Evolutionary conservation across 2,329 filamentous ascomycete genomes (phyloP).

Genomic region (Xylaria sp.): DNA sequence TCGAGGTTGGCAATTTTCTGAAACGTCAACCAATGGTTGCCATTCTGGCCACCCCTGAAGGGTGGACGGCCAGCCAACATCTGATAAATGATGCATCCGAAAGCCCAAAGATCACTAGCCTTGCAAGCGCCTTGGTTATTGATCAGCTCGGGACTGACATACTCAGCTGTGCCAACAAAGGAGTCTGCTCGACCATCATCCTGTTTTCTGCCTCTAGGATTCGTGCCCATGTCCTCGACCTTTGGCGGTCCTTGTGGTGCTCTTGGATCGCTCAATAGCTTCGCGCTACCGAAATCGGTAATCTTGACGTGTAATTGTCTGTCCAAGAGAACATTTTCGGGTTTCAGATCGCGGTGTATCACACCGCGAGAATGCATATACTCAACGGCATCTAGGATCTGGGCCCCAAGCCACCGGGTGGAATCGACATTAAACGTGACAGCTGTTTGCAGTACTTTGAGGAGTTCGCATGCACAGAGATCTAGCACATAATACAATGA

Average conservation of each 20-base stretch:
- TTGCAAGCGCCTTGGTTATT: slow-evolving; percentile 98
- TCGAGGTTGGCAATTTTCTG: slow-evolving; percentile 96
- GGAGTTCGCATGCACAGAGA: slow-evolving; percentile 87
- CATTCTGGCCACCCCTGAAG: slow-evolving; percentile 93
- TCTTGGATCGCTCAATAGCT: slow-evolving; percentile 73
- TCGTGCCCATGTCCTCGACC: slow-evolving; percentile 46
- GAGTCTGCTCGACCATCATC: slow-evolving; percentile 83
- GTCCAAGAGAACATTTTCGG: slow-evolving; percentile 94
- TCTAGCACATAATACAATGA: slow-evolving; percentile 98
- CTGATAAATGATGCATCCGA: slow-evolving; percentile 97
- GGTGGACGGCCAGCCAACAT: slow-evolving; percentile 93
- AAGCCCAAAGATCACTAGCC: slow-evolving; percentile 96
- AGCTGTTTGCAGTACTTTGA: slow-evolving; percentile 92
- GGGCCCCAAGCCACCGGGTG: slow-evolving; percentile 89
- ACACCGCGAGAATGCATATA: slow-evolving; percentile 98
- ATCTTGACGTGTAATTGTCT: slow-evolving; percentile 98
- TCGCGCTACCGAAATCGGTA: slow-evolving; percentile 98
- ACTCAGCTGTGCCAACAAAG: slow-evolving; percentile 97
- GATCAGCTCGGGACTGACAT: slow-evolving; percentile 95
- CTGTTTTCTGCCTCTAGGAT: slow-evolving; percentile 45
- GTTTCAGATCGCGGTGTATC: slow-evolving; percentile 95
- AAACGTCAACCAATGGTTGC: slow-evolving; percentile 95
- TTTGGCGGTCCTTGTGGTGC: slow-evolving; percentile 49
- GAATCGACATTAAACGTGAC: slow-evolving; percentile 95
- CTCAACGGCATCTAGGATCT: slow-evolving; percentile 94